A percentile compares a stretch with the other conserved stretches of the same genome.
Conservation (phyloP, 345 rosid genomes). For the Brassica napus region Da-Ae NC_063436.1:4159001-4159500, state of each 20-base stretch:
- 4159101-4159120: not conserved
- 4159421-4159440: slow-evolving; percentile 12
- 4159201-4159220: not conserved
- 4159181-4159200: not conserved
- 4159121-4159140: not conserved
- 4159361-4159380: not conserved
- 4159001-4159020: not conserved
- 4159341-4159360: not conserved
- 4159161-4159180: not conserved
- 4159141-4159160: not conserved
- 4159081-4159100: not conserved
- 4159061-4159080: not conserved
- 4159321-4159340: not conserved
- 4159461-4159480: not conserved
- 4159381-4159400: not conserved
- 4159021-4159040: not conserved
- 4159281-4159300: not conserved
- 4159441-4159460: not conserved
- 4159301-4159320: not conserved
- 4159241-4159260: slow-evolving; percentile 13
- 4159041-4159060: not conserved
- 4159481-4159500: slow-evolving; percentile 33
- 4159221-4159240: not conserved
- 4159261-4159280: not conserved
- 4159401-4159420: not conserved